Evolutionary conservation across 495 filamentous ascomycete genomes (phyloP).

Genomic region (Penicillium verhagenii): DNA sequence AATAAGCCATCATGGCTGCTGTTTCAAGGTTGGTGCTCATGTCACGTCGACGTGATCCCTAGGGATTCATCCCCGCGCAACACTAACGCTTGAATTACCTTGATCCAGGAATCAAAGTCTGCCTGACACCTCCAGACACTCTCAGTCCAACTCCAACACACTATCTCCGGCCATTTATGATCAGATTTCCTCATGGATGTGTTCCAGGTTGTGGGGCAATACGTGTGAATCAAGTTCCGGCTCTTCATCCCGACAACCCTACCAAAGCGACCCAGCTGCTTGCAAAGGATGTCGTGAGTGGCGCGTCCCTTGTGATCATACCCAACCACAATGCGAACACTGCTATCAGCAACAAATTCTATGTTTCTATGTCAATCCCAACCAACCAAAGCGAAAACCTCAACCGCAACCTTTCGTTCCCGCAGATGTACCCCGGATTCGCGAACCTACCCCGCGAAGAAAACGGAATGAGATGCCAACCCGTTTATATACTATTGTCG

Average conservation of each 20-base stretch:
- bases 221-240: background rate
- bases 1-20: background rate
- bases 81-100: background rate
- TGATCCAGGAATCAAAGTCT: background rate
- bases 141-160: background rate
- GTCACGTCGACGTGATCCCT: background rate
- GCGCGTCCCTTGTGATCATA: constrained; percentile 33
- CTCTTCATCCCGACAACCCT: constrained; percentile 6
- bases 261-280: constrained; percentile 4
- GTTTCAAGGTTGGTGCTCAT: background rate
- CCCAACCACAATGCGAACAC: constrained; percentile 34
- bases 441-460: background rate
- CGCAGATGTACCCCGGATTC: background rate
- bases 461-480: too few species aligned
- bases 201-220: constrained; percentile 21
- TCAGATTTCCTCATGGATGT: constrained; percentile 22
- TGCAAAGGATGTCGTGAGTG: constrained; percentile 37
- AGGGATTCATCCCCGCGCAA: background rate
- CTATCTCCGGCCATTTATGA: constrained; percentile 12
- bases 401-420: background rate
- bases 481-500: background rate
- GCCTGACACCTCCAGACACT: background rate
- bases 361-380: constrained; percentile 35
- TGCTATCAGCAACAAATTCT: constrained; percentile 39
- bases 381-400: background rate